Conservation (phyloP, 257 asterid genomes). For the Solanum lignicaule region DNA sequence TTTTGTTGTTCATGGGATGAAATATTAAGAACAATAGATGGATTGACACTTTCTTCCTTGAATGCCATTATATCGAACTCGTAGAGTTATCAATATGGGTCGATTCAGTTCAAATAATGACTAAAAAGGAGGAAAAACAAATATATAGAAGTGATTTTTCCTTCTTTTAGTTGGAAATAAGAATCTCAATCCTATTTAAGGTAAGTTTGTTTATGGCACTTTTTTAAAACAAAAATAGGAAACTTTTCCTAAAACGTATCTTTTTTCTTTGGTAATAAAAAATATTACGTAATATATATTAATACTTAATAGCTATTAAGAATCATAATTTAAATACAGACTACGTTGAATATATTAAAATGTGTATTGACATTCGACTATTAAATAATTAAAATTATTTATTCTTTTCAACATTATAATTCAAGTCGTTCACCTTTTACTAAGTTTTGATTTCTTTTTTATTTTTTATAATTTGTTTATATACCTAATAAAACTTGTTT, state of each 20-base stretch:
- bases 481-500: background rate
- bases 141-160: too few relatives aligned
- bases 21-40: background rate
- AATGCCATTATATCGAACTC: background rate
- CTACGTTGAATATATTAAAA: too few relatives aligned
- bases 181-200: background rate
- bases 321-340: too few relatives aligned
- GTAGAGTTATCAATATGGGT: background rate
- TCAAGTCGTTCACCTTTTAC: background rate
- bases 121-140: background rate
- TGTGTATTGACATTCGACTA: too few relatives aligned
- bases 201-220: background rate
- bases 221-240: background rate
- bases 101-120: background rate
- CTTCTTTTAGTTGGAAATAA: too few relatives aligned
- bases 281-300: background rate
- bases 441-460: too few relatives aligned
- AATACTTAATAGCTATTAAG: background rate
- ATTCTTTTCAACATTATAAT: background rate
- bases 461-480: too few relatives aligned
- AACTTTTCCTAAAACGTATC: background rate
- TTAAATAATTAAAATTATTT: too few relatives aligned
- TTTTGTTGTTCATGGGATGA: background rate
- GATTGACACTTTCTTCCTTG: background rate
- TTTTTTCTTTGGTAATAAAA: background rate